A percentile compares a stretch with the other conserved stretches of the same genome.
Conservation (phyloP, 306 rosid genomes). For the Citrullus mucosospermus region DNA sequence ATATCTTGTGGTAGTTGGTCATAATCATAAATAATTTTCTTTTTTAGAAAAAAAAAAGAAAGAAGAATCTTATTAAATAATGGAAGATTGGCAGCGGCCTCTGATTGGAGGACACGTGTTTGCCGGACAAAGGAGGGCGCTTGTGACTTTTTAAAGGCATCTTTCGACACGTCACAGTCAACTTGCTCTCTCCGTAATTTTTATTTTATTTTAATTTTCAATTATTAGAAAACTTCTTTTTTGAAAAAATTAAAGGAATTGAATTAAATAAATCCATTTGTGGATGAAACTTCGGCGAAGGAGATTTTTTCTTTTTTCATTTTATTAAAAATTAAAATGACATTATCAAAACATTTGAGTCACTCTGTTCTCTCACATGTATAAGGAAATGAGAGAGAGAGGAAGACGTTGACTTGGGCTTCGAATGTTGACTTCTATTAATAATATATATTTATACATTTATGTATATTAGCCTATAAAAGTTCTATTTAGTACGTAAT, state of each 20-base stretch:
- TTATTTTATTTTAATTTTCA: background rate
- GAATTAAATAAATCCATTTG: background rate
- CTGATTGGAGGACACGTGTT: background rate
- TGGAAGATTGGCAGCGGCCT: background rate
- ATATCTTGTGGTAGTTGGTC: no score
- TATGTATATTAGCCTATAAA: no score
- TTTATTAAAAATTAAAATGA: background rate
- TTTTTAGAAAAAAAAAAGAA: no score
- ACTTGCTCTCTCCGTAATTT: background rate
- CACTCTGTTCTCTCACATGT: background rate
- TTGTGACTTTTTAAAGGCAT: background rate
- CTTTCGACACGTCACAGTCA: background rate
- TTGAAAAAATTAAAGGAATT: background rate
- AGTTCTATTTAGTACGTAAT: no score
- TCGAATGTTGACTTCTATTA: background rate
- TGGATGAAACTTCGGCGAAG: background rate
- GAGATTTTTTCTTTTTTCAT: background rate
- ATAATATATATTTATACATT: no score
- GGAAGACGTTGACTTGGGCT: background rate
- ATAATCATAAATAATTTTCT: no score
- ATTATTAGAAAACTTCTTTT: background rate
- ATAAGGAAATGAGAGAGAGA: background rate
- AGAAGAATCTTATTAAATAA: background rate
- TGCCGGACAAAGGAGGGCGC: background rate
- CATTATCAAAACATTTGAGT: no score